Base-by-base conservation (phyloP, 129 eudicot genomes). In the Flaveria ramosissima region DNA sequence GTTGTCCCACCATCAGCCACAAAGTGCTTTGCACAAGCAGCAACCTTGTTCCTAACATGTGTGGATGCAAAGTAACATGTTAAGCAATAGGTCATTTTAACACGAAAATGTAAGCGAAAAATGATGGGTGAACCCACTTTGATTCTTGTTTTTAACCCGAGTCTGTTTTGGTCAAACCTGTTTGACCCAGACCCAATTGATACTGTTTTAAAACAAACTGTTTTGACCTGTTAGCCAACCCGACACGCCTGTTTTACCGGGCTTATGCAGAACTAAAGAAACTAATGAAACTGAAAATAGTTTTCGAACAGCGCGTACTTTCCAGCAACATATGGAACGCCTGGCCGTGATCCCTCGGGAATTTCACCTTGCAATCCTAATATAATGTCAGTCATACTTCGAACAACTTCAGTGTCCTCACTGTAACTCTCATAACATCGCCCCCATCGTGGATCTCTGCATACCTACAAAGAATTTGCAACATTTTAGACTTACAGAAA, bases 381-480 rank as follows among this genome's bases (percentile, higher is more conserved):
- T 52, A 91, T 91, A 74, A 91, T 88, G 8, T 88, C 92, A 12
- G 97, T 88, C 97, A 91, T 91, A 71, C 82, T 85, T 82, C 81
- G 84, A 53, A 91, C 97, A 83, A 88, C 78, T 82, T 83, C 79
- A 55, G 87, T 86, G 79, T 88, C 94, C 83, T 91, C 97, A 50
- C 97, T 85, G 66, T 88, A 90, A 88, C 96, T 90, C 82, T 90
- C 97, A 74, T 92, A 92, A 80, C 97, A 92, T 21, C 97, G 81
- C 51, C 98, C 98, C 98, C 98, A 92, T 74, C 98, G 83, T 14
- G 98, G 98, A 78, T 92, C 96, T 83, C 96, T 81, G 73, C 98
- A 92, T 45, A 92, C 97, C 97, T 92, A 76, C 51, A 63, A 73
- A 73, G 56, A 75, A 50, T 77, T 32, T 26, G 43, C 53, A 61